phyloP scores from a whole-genome alignment of 352 stramenopile genomes.

The Globisporangium cederbergense region DNA sequence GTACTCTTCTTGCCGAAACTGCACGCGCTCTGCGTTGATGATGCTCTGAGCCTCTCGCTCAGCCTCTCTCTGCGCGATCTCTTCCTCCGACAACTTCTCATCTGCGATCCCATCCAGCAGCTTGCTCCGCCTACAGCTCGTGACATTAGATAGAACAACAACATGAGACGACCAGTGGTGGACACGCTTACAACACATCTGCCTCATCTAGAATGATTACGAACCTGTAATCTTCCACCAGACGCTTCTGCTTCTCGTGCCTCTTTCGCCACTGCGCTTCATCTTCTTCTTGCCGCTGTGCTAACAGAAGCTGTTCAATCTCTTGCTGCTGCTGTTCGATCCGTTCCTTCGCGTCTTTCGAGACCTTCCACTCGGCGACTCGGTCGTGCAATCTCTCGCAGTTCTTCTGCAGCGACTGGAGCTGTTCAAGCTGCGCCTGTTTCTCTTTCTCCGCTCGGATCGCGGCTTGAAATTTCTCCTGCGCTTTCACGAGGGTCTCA shows the following conservation, averaged over 20 bases:
- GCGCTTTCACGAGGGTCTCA: conserved; percentile 25
- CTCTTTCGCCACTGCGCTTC: conserved; percentile 37
- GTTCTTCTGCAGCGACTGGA: conserved; percentile 36
- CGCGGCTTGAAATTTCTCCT: conserved; percentile 26
- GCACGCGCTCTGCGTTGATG: conserved; percentile 63
- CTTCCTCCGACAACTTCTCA: conserved; percentile 33
- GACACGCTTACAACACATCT: not conserved
- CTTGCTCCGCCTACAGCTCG: conserved; percentile 28
- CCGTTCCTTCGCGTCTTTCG: conserved; percentile 52
- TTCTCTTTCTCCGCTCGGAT: conserved; percentile 28
- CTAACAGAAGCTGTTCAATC: conserved; percentile 37
- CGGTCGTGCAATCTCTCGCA: conserved; percentile 36
- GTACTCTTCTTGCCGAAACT: conserved; percentile 51
- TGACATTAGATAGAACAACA: not conserved
- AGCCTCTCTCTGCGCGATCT: conserved; percentile 29
- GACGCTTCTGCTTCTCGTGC: conserved; percentile 42
- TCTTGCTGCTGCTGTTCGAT: conserved; percentile 56
- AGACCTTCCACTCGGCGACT: conserved; percentile 46
- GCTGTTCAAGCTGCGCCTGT: conserved; percentile 26
- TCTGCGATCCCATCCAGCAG: conserved; percentile 38
- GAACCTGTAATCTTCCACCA: conserved; percentile 61
- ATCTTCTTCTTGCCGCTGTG: conserved; percentile 39
- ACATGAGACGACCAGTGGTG: not conserved
- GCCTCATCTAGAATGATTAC: not conserved
- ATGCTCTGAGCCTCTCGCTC: conserved; percentile 32